These are phyloP conservation scores for Bruguiera parviflora DNA, from an alignment of 345 rosid genomes.

Conservation along the genomic window DNA sequence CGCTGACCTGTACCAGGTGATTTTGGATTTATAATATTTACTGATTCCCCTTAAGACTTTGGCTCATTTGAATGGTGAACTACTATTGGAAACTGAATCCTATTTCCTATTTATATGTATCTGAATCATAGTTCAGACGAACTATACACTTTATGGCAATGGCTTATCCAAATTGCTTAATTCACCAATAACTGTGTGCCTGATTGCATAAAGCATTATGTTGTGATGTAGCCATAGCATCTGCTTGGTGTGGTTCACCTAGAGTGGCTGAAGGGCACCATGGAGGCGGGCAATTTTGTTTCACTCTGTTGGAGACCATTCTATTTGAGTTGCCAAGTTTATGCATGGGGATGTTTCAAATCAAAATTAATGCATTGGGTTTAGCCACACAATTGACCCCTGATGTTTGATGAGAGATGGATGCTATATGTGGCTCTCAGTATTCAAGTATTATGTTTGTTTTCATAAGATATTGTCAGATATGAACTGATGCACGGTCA, in stretches of 20 bases:
- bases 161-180: background rate
- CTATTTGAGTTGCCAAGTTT: background rate
- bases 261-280: no score
- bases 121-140: no score
- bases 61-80: background rate
- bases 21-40: conserved; percentile 1
- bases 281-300: background rate
- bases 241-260: background rate
- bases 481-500: background rate
- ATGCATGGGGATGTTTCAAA: background rate
- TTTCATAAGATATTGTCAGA: background rate
- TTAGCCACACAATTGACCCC: background rate
- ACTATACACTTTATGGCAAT: no score
- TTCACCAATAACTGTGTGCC: background rate
- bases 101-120: background rate
- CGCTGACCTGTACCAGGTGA: conserved; percentile 71
- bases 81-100: background rate
- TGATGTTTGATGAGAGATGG: background rate
- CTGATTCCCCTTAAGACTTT: background rate
- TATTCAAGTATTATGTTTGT: background rate
- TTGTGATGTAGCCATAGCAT: background rate
- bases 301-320: background rate
- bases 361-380: background rate
- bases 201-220: background rate
- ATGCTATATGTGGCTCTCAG: background rate